Base-by-base conservation (phyloP, 108 stramenopile species). In the Fragilaria crotonensis region DNA sequence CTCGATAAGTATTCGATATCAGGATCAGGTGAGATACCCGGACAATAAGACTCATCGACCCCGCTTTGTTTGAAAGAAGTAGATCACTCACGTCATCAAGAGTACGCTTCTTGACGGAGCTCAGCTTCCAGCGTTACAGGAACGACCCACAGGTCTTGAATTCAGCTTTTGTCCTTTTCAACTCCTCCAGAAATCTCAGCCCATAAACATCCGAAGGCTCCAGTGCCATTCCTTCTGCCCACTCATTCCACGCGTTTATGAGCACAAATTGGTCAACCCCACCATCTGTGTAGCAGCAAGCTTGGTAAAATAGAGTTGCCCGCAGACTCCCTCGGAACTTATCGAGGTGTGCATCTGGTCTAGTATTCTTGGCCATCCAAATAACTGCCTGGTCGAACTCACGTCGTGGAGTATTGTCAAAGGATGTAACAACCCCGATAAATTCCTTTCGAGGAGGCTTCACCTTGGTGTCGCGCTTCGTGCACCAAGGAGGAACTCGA, bases 381-480 rank as follows among this genome's bases (percentile, higher is more conserved):
- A 80, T 22, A 7, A 28, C 57, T 2, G 84, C 65, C 2, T 67
- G 52, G 7, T 77, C 50, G 25, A 58, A 75, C 19, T 69, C 52
- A n/a, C 80, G 72, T 3, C 84, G 75, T 18, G 84, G 84, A 18
- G 84, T 86, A 57, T 86, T 86, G 68, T 86, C 84, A 75, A 86
- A 82, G 45, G 76, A 54, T 23, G 63, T 73, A 2, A 80, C 48
- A 23, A 86, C 54, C 21, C 81, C 84, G 27, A 65, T 36, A 20
- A 81, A 68, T 48, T 77, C 84, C 32, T 19, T 48, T 17, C 58
- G 44, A 23, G 23, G 19, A 32, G 25, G 46, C n/a, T 32, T 29
- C 2, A 30, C 32, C 25, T 4, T 41, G 2, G 20, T 5, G 5
- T 41, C 30, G 48, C 63, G 47, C 19, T 55, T 64, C 54, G 18